phyloP scores from a whole-genome alignment of 176 grass and related monocot genomes.

The Neostapfia colusana region DNA sequence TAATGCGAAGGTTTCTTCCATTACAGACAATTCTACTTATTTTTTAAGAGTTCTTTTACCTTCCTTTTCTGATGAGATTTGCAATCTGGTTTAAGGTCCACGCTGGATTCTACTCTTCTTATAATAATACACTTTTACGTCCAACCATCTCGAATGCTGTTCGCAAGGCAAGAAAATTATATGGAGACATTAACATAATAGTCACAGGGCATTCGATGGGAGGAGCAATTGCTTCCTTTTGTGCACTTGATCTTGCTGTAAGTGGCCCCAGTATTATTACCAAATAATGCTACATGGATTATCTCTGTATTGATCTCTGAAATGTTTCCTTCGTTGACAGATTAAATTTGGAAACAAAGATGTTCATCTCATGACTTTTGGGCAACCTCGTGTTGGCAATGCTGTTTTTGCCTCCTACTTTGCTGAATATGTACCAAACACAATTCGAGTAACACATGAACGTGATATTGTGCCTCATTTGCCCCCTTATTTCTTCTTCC shows the following conservation, averaged over 20 bases:
- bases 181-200: constrained; percentile 44
- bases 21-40: not conserved
- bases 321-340: not conserved
- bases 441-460: constrained; percentile 55
- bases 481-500: constrained; percentile 68
- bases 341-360: constrained; percentile 23
- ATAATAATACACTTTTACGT: constrained; percentile 62
- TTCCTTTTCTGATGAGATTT: constrained; percentile 3
- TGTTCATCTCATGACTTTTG: constrained; percentile 63
- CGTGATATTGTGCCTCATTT: constrained; percentile 73
- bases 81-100: constrained; percentile 53
- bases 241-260: constrained; percentile 68
- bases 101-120: constrained; percentile 63
- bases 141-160: constrained; percentile 50
- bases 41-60: not conserved
- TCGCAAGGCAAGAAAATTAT: constrained; percentile 43
- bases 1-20: constrained; percentile 47
- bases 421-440: constrained; percentile 51
- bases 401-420: constrained; percentile 61
- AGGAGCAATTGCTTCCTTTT: constrained; percentile 67
- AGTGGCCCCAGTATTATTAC: constrained; percentile 8
- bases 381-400: constrained; percentile 74
- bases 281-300: not conserved
- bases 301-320: not conserved
- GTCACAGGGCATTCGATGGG: constrained; percentile 77